Evolutionary conservation across 257 asterid species (phyloP).

Genomic region (Scutellaria galericulata): DNA sequence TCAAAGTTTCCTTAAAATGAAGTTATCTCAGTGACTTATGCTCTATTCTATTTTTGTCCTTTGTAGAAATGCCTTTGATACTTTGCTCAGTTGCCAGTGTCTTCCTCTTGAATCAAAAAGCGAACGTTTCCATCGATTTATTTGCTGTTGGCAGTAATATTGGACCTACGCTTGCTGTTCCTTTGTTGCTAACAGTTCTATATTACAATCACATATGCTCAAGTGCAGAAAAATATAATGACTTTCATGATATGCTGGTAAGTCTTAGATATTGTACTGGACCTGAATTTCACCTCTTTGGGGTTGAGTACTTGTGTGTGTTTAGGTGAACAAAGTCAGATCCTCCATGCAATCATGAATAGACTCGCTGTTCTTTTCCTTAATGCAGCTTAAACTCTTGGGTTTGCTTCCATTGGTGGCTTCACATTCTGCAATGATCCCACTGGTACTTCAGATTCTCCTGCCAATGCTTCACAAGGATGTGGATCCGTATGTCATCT

Average conservation of each 20-base stretch:
- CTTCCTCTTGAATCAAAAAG: constrained; percentile 67
- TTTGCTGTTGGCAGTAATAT: constrained; percentile 60
- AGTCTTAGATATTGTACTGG: constrained; percentile 45
- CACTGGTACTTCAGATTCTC: constrained; percentile 83
- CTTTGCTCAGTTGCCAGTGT: constrained; percentile 76
- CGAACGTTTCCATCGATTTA: constrained; percentile 61
- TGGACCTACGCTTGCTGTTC: constrained; percentile 78
- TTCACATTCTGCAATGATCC: constrained; percentile 88
- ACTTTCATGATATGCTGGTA: constrained; percentile 66
- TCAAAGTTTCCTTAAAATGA: not conserved
- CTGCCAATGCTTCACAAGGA: constrained; percentile 91
- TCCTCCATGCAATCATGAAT: constrained; percentile 23
- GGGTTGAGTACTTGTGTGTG: constrained; percentile 16
- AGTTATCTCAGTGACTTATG: constrained; percentile 23
- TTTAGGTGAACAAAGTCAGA: constrained; percentile 16
- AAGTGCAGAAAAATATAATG: constrained; percentile 48
- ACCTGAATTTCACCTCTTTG: constrained; percentile 27
- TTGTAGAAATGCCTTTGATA: constrained; percentile 72
- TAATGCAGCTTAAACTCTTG: constrained; percentile 84
- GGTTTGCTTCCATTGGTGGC: constrained; percentile 84
- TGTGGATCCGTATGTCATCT: constrained; percentile 70
- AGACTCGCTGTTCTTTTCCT: constrained; percentile 22
- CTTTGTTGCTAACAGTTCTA: constrained; percentile 68
- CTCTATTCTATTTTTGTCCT: constrained; percentile 33
- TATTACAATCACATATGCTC: constrained; percentile 76